A percentile compares a stretch with the other conserved stretches of the same genome.
These are phyloP conservation scores for Blastomyces silverae DNA, from an alignment of 2,329 filamentous ascomycete genomes.

Conservation along the genomic window DNA sequence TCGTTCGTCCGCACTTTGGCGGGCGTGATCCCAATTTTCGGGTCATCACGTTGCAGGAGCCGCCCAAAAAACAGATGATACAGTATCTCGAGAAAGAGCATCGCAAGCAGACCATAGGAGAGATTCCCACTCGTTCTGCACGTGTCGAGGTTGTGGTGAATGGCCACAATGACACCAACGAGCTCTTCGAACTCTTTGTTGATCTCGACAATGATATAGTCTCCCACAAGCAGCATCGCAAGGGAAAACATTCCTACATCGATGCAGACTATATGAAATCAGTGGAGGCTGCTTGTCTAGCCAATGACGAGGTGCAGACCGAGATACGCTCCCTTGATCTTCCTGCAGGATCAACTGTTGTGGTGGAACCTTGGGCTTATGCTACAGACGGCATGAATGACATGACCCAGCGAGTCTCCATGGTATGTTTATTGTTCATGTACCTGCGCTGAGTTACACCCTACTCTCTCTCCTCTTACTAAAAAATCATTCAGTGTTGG, in stretches of 20 bases:
- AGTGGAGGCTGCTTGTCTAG: constrained; percentile 45
- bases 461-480: constrained; percentile 5
- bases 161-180: constrained; percentile 9
- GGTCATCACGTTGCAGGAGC: constrained; percentile 48
- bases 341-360: constrained; percentile 41
- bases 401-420: constrained; percentile 28
- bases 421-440: not conserved
- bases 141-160: constrained; percentile 41
- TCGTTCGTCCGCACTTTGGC: constrained; percentile 1
- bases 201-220: constrained; percentile 25
- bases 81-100: constrained; percentile 42
- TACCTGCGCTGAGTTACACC: not conserved
- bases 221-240: constrained; percentile 29
- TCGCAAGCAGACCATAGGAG: constrained; percentile 23
- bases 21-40: constrained; percentile 35
- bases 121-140: not conserved
- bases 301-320: constrained; percentile 40
- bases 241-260: constrained; percentile 45
- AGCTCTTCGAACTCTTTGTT: constrained; percentile 24
- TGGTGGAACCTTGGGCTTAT: constrained; percentile 53
- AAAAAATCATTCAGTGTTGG: constrained; percentile 25
- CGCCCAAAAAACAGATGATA: constrained; percentile 45
- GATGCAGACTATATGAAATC: constrained; percentile 46
- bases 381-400: constrained; percentile 50
- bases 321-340: constrained; percentile 42